Base-by-base conservation (phyloP, 345 rosid species). In the Limnanthes douglasii region DNA sequence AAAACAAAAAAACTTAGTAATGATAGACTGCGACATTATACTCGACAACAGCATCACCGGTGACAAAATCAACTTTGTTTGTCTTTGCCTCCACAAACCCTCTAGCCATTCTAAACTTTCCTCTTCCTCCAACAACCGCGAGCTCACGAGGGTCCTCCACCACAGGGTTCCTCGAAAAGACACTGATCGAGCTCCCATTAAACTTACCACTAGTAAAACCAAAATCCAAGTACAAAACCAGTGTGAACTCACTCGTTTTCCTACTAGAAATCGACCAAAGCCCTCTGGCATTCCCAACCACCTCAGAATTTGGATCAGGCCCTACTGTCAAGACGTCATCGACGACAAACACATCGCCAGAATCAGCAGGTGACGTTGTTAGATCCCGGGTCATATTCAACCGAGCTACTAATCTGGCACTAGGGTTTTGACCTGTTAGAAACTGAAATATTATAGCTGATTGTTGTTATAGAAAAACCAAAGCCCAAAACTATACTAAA, bases 71-170 rank as follows among this genome's bases (percentile, higher is more conserved):
- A 3, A 65, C 18, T 7, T 11, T 42, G 15, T 39, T 35, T 3
- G 70, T 56, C 5, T 47, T 57, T 6, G 62, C 43, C 4, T 19
- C 3, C 6, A 58, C 65, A 45, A 59, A 59, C 18, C 73, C 70
- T 57, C 34, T 45, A 0, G 73, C 66, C 73, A 66, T 57, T 47
- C 52, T 57, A 18, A 71, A 63, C 21, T 43, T 39, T 10, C 73
- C 70, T 56, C 73, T 56, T 15, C 70, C 78, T 14, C 72, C 69
- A 15, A 65, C 76, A 37, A 69, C 57, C 6, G 76, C 72, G 12
- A 69, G 18, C 41, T 64, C 72, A n/a, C 68, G 56, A 19, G 25
- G 18, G 6, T 53, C 39, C 8, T 70, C 68, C 31, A 22, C 23
- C 7, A 51, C 38, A 24, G 68, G 38, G 20, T 62, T 59, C 63